Evolutionary conservation across 306 rosid species (phyloP).

Genomic region (Trichosanthes truncata): DNA sequence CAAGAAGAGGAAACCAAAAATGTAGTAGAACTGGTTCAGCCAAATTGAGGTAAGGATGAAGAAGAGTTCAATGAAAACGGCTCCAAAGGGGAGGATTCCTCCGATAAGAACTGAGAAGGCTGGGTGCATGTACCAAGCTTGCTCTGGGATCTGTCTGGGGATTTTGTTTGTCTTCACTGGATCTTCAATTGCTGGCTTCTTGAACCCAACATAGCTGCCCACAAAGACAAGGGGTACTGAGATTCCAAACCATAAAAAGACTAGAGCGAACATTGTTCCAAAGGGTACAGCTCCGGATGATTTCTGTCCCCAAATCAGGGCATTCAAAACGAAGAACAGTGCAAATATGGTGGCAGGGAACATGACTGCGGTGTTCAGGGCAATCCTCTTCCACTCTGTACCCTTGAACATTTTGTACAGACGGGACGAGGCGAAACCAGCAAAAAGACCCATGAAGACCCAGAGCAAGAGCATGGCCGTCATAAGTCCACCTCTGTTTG

Average conservation of each 20-base stretch:
- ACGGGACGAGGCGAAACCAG: constrained; percentile 83
- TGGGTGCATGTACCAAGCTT: constrained; percentile 99
- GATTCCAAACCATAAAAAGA: constrained; percentile 96
- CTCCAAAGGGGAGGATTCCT: constrained; percentile 98
- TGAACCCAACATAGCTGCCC: constrained; percentile 88
- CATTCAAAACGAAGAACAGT: constrained; percentile 62
- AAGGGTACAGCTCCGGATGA: constrained; percentile 99
- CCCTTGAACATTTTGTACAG: constrained; percentile 89
- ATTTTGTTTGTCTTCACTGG: constrained; percentile 98
- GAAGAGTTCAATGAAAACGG: constrained; percentile 97
- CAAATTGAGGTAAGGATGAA: constrained; percentile 96
- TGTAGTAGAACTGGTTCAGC: constrained; percentile 98
- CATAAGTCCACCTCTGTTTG: constrained; percentile 97
- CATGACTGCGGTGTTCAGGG: constrained; percentile 65
- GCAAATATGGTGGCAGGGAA: constrained; percentile 75
- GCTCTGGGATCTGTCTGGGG: constrained; percentile 98
- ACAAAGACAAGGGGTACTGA: constrained; percentile 94
- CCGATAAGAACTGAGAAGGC: constrained; percentile 76
- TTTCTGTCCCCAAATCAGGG: constrained; percentile 92
- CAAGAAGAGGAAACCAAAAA: constrained; percentile 94
- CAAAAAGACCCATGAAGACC: constrained; percentile 96
- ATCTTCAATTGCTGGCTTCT: constrained; percentile 88
- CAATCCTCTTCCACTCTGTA: constrained; percentile 82
- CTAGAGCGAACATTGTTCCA: constrained; percentile 93
- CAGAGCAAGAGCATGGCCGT: constrained; percentile 96